phyloP scores from a whole-genome alignment of 2,329 filamentous ascomycete genomes.

The Epicoccum nigrum region DNA sequence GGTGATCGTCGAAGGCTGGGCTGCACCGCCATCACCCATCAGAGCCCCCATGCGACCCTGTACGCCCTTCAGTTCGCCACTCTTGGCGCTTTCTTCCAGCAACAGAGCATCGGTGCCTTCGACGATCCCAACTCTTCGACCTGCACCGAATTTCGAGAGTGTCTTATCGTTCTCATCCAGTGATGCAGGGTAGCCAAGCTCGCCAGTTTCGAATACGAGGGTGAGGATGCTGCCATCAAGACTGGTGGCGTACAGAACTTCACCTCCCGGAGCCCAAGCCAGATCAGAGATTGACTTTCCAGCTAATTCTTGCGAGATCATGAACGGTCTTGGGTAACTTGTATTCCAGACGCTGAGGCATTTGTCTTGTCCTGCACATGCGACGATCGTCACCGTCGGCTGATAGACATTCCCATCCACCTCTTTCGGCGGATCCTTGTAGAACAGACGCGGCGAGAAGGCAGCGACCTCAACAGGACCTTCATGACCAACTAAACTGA shows the following conservation, averaged over 20 bases:
- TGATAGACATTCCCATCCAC: slow-evolving; percentile 55
- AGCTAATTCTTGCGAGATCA: slow-evolving; percentile 87
- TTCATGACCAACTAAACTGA: slow-evolving; percentile 96
- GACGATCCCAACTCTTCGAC: slow-evolving; percentile 85
- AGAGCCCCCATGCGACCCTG: slow-evolving; percentile 97
- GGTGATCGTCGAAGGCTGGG: slow-evolving; percentile 59
- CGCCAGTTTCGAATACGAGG: slow-evolving; percentile 80
- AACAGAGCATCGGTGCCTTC: slow-evolving; percentile 89
- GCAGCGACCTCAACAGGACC: slow-evolving; percentile 96
- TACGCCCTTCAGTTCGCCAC: slow-evolving; percentile 84
- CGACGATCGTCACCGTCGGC: slow-evolving; percentile 84
- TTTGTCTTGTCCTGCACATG: slow-evolving; percentile 95
- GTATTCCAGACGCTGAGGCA: slow-evolving; percentile 98
- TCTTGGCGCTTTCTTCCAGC: slow-evolving; percentile 90
- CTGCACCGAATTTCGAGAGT: slow-evolving; percentile 88
- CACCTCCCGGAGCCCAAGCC: slow-evolving; percentile 91
- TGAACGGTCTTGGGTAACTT: slow-evolving; percentile 86
- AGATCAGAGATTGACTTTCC: slow-evolving; percentile 93
- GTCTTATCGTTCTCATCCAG: slow-evolving; percentile 91
- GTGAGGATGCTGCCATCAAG: slow-evolving; percentile 88
- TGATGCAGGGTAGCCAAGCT: slow-evolving; percentile 86
- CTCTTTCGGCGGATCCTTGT: slow-evolving; percentile 66
- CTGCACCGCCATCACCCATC: slow-evolving; percentile 76
- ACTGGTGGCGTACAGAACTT: slow-evolving; percentile 82
- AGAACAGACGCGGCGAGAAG: slow-evolving; percentile 91